phyloP scores from a whole-genome alignment of 2,329 filamentous ascomycete genomes.

The Scedosporium aurantiacum region DNA sequence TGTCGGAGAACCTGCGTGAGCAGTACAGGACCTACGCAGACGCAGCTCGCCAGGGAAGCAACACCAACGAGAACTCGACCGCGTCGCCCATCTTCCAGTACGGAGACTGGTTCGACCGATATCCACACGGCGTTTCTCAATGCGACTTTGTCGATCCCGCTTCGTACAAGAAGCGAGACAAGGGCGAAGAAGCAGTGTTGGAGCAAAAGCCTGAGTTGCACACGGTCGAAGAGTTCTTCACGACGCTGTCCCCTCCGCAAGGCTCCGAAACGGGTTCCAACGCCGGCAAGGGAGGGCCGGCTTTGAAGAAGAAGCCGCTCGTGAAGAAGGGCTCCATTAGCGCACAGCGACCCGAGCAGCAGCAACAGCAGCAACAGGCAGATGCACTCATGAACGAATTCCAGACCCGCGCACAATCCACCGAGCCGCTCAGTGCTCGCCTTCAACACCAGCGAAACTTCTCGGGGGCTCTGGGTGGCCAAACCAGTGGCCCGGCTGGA shows the following conservation, averaged over 20 bases:
- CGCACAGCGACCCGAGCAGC: conserved; percentile 1
- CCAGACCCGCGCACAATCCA: background rate
- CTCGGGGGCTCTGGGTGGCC: conserved; percentile 27
- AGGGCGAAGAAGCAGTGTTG: conserved; percentile 75
- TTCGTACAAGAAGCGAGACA: conserved; percentile 57
- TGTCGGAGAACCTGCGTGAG: conserved; percentile 84
- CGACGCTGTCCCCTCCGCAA: conserved; percentile 59
- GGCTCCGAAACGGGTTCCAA: conserved; percentile 28
- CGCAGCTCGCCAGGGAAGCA: conserved; percentile 51
- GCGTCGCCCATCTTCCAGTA: conserved; percentile 75
- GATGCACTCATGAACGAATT: conserved; percentile 9
- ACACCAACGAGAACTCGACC: conserved; percentile 32
- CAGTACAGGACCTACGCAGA: conserved; percentile 80
- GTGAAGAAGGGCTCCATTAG: conserved; percentile 22
- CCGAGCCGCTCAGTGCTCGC: background rate
- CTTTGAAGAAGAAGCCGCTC: conserved; percentile 23
- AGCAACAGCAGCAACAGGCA: conserved; percentile 13
- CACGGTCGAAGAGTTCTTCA: conserved; percentile 90
- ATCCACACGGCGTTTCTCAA: conserved; percentile 81
- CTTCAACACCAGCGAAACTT: conserved; percentile 25
- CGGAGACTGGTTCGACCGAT: conserved; percentile 93
- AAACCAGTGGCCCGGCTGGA: conserved; percentile 26
- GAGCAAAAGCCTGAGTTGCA: conserved; percentile 85
- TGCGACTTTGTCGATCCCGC: conserved; percentile 73
- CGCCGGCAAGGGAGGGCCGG: conserved; percentile 8